Conservation (phyloP, 148 eudicot species). For the Rhododendron ovatum region DNA sequence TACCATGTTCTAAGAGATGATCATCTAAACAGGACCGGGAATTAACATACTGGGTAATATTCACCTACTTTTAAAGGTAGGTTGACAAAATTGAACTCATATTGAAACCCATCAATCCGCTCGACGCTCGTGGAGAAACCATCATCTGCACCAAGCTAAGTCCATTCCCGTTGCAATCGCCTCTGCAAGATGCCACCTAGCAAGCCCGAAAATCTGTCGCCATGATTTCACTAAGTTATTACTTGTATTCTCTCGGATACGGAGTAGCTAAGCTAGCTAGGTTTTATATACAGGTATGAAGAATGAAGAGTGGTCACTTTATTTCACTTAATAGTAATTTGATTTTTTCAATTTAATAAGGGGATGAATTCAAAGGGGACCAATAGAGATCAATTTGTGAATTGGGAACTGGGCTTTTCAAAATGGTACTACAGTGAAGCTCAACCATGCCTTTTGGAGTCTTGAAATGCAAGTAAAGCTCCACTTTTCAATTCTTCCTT, state of each 20-base stretch:
- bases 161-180: too few species aligned
- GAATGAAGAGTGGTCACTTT: neutral
- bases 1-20: too few species aligned
- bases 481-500: neutral
- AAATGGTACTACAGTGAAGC: neutral
- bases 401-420: neutral
- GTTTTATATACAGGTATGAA: neutral
- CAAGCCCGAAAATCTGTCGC: neutral
- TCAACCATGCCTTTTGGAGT: slow-evolving; percentile 6
- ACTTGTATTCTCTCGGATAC: neutral
- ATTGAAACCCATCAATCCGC: too few species aligned
- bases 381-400: neutral
- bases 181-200: neutral
- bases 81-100: too few species aligned
- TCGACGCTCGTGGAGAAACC: too few species aligned
- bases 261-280: neutral
- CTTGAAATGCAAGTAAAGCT: slow-evolving; percentile 14
- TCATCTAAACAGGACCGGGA: too few species aligned
- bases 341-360: neutral
- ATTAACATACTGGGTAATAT: too few species aligned
- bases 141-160: too few species aligned
- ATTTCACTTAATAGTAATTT: neutral
- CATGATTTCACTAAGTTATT: neutral
- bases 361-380: neutral
- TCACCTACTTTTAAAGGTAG: too few species aligned